Evolutionary conservation across 1,284 basidiomycete genomes (phyloP).

Genomic region (Exobasidium cylindrosporum): DNA sequence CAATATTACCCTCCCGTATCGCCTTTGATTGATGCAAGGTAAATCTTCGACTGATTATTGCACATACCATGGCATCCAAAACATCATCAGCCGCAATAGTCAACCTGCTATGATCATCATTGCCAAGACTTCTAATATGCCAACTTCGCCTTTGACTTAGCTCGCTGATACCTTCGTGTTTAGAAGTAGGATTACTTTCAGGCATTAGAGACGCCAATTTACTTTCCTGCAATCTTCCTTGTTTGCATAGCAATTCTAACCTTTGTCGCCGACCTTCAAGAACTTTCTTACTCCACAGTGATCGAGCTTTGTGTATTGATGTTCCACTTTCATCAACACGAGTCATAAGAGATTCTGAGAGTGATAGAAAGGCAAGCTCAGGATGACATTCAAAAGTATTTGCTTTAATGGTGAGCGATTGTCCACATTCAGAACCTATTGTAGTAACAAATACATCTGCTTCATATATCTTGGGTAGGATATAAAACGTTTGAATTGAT

Average conservation of each 20-base stretch:
- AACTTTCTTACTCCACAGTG: not conserved
- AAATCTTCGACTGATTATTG: not conserved
- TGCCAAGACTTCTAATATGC: not conserved
- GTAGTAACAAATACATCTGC: not conserved
- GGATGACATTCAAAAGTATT: constrained; percentile 2
- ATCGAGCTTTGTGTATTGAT: not conserved
- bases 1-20: not conserved
- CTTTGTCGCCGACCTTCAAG: not conserved
- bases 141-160: not conserved
- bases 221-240: not conserved
- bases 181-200: not conserved
- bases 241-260: not conserved
- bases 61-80: constrained; percentile 5
- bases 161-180: too few relatives aligned
- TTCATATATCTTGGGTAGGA: constrained; percentile 5
- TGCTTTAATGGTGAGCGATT: not conserved
- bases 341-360: not conserved
- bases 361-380: constrained; percentile 6
- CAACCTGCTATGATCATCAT: not conserved
- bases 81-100: constrained; percentile 2
- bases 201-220: not conserved
- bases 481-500: constrained; percentile 7
- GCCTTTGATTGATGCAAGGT: not conserved
- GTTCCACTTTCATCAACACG: not conserved
- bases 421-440: not conserved